Conservation (phyloP, 176 grass and related monocot genomes). For the Aegilops bicornis region DNA sequence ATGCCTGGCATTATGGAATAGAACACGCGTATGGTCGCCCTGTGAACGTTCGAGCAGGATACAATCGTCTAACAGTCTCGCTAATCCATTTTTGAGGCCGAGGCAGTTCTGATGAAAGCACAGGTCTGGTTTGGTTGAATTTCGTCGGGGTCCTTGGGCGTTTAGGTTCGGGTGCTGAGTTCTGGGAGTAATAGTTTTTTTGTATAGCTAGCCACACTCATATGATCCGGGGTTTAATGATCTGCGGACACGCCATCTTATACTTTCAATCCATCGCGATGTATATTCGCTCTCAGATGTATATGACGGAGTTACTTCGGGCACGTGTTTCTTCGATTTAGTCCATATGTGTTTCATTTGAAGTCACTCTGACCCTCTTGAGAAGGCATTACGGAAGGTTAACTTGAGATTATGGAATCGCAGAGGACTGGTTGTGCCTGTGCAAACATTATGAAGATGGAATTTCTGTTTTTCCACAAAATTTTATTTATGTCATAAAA, state of each 20-base stretch:
- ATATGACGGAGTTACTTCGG: not conserved
- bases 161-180: not conserved
- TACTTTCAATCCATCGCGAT: not conserved
- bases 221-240: not conserved
- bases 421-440: too few species aligned
- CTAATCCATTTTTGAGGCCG: not conserved
- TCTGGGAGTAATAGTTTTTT: not conserved
- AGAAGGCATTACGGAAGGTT: too few species aligned
- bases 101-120: not conserved
- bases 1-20: not conserved
- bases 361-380: too few species aligned
- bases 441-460: too few species aligned
- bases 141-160: not conserved
- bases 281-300: not conserved
- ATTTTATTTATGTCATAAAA: too few species aligned
- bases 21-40: not conserved
- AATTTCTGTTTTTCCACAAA: too few species aligned
- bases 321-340: too few species aligned
- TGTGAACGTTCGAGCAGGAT: not conserved
- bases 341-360: too few species aligned
- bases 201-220: constrained; percentile 17
- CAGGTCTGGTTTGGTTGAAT: not conserved
- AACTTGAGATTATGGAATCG: too few species aligned
- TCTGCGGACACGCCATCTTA: not conserved
- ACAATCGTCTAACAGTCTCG: not conserved